Conservation (phyloP, 108 stramenopile species). For the Stephanodiscus minutulus region DNA sequence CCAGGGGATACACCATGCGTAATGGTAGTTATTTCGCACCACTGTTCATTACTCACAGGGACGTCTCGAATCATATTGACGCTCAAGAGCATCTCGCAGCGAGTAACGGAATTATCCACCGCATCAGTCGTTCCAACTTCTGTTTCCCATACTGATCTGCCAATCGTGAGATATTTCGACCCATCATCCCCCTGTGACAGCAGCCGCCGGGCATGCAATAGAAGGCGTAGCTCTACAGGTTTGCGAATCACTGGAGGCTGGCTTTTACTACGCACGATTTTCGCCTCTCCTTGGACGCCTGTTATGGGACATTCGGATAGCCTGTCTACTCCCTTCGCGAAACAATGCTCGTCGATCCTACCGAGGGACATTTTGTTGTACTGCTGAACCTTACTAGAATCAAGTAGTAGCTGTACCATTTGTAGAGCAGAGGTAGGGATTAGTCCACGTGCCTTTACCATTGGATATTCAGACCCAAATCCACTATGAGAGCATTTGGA, state of each 20-base stretch:
- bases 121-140: conserved; percentile 30
- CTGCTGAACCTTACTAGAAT: conserved; percentile 34
- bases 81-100: conserved; percentile 52
- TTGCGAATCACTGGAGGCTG: conserved; percentile 45
- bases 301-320: conserved; percentile 35
- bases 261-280: conserved; percentile 42
- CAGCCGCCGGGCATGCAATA: conserved; percentile 46
- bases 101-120: conserved; percentile 32
- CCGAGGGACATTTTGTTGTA: conserved; percentile 58
- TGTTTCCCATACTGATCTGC: conserved; percentile 56
- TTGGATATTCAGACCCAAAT: conserved; percentile 48
- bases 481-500: conserved; percentile 40
- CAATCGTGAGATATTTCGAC: conserved; percentile 43
- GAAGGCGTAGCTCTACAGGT: conserved; percentile 38
- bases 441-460: conserved; percentile 47
- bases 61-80: conserved; percentile 48
- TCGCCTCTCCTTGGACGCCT: conserved; percentile 38
- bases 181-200: conserved; percentile 21
- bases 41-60: conserved; percentile 15
- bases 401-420: conserved; percentile 41
- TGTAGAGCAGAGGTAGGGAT: conserved; percentile 36
- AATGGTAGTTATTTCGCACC: conserved; percentile 48
- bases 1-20: conserved; percentile 49
- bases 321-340: conserved; percentile 36
- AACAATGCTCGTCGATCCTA: conserved; percentile 43